A percentile compares a stretch with the other conserved stretches of the same genome.
Conservation (phyloP, 768 basidiomycete genomes). For the Suillus placidus region DNA sequence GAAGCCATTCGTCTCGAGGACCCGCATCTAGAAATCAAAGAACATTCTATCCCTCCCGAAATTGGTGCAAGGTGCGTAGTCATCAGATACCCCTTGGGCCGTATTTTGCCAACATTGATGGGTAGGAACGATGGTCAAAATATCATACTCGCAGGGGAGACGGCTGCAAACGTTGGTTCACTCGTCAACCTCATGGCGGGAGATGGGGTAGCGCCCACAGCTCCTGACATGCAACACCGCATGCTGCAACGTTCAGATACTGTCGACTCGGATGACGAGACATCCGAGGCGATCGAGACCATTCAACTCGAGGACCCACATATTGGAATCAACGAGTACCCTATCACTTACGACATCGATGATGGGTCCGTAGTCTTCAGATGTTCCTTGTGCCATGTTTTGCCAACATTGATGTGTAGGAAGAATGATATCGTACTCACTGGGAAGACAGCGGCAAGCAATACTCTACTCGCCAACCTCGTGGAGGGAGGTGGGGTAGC, state of each 20-base stretch:
- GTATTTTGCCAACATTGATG: neutral
- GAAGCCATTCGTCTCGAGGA: constrained; percentile 34
- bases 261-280: constrained; percentile 25
- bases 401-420: neutral
- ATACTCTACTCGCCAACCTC: constrained; percentile 38
- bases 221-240: constrained; percentile 31
- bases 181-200: constrained; percentile 41
- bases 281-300: constrained; percentile 33
- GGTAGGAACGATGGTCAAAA: constrained; percentile 10
- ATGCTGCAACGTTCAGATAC: constrained; percentile 30
- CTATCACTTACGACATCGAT: neutral
- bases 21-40: constrained; percentile 19
- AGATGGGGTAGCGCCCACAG: constrained; percentile 28
- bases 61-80: neutral
- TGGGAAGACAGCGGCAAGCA: constrained; percentile 40
- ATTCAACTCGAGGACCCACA: constrained; percentile 33
- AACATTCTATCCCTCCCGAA: constrained; percentile 13
- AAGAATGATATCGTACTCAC: constrained; percentile 35
- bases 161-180: constrained; percentile 36
- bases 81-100: too few species aligned
- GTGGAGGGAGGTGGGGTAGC: constrained; percentile 31
- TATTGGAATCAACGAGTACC: constrained; percentile 23
- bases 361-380: neutral
- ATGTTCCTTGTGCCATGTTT: constrained; percentile 27
- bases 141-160: constrained; percentile 43